These are phyloP conservation scores for Candida ovalis DNA, from an alignment of 805 yeast genomes.

Conservation along the genomic window DNA sequence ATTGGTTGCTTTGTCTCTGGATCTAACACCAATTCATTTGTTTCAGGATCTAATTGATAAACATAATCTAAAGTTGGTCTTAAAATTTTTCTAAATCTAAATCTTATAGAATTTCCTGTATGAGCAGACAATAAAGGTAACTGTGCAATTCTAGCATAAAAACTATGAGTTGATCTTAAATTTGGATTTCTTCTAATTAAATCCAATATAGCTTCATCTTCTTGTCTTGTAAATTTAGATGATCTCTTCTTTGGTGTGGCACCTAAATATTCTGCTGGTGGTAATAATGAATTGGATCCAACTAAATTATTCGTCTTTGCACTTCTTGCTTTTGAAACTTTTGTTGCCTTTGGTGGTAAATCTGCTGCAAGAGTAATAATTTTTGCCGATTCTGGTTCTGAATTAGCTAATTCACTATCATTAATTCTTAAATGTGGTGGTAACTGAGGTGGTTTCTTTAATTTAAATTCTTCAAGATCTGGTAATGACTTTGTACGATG, in stretches of 20 bases:
- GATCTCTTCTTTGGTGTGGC: conserved; percentile 34
- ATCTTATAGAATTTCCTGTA: conserved; percentile 74
- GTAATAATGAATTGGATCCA: not conserved
- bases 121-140: conserved; percentile 50
- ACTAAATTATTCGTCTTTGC: not conserved
- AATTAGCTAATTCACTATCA: conserved; percentile 21
- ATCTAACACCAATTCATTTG: conserved; percentile 41
- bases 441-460: conserved; percentile 21
- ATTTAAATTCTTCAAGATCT: conserved; percentile 16
- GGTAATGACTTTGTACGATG: conserved; percentile 16
- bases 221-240: conserved; percentile 53
- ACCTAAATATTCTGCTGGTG: not conserved
- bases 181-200: conserved; percentile 65
- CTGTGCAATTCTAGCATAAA: conserved; percentile 59
- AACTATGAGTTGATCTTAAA: conserved; percentile 62
- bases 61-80: conserved; percentile 41
- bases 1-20: conserved; percentile 37
- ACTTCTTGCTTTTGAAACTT: not conserved
- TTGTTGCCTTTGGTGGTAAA: not conserved
- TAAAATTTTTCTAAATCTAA: conserved; percentile 48
- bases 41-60: conserved; percentile 41
- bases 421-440: conserved; percentile 22
- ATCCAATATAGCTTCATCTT: conserved; percentile 65
- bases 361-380: not conserved
- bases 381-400: not conserved